phyloP scores from a whole-genome alignment of 176 grass and related monocot genomes.

The Zea luxurians region DNA sequence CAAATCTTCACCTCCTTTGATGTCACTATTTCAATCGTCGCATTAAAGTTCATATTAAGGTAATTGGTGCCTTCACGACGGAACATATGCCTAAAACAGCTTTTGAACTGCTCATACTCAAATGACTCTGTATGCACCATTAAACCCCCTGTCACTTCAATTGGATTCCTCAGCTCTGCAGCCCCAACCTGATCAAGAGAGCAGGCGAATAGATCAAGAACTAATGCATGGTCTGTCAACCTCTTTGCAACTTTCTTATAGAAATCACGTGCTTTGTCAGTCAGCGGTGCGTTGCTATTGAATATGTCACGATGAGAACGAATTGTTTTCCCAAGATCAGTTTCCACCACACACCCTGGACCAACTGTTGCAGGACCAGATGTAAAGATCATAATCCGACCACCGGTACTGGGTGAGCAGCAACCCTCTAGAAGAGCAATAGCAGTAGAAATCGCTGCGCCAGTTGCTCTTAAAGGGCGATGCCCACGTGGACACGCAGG shows the following conservation, averaged over 20 bases:
- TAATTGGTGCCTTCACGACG: slow-evolving; percentile 55
- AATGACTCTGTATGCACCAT: slow-evolving; percentile 85
- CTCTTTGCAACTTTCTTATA: slow-evolving; percentile 81
- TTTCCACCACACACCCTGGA: slow-evolving; percentile 79
- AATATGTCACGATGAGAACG: slow-evolving; percentile 87
- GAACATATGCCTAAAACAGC: slow-evolving; percentile 75
- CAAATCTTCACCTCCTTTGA: slow-evolving; percentile 96
- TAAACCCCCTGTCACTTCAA: slow-evolving; percentile 82
- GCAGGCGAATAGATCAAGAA: slow-evolving; percentile 89
- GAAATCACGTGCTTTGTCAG: slow-evolving; percentile 66
- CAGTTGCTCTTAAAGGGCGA: slow-evolving; percentile 65
- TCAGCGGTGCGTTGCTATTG: slow-evolving; percentile 57
- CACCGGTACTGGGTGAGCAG: slow-evolving; percentile 58
- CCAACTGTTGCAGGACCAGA: slow-evolving; percentile 86
- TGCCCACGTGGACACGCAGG: slow-evolving; percentile 49
- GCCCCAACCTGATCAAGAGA: slow-evolving; percentile 96
- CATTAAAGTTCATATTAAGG: slow-evolving; percentile 92
- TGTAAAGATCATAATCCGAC: slow-evolving; percentile 84
- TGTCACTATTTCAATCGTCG: slow-evolving; percentile 76
- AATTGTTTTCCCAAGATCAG: slow-evolving; percentile 75
- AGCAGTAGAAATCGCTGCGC: slow-evolving; percentile 80
- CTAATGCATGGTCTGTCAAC: slow-evolving; percentile 65
- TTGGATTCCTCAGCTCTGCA: slow-evolving; percentile 79
- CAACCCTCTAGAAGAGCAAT: slow-evolving; percentile 89
- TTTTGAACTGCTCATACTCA: slow-evolving; percentile 85